phyloP scores from a whole-genome alignment of 129 eudicot species.

The Flaveria trinervia region DNA sequence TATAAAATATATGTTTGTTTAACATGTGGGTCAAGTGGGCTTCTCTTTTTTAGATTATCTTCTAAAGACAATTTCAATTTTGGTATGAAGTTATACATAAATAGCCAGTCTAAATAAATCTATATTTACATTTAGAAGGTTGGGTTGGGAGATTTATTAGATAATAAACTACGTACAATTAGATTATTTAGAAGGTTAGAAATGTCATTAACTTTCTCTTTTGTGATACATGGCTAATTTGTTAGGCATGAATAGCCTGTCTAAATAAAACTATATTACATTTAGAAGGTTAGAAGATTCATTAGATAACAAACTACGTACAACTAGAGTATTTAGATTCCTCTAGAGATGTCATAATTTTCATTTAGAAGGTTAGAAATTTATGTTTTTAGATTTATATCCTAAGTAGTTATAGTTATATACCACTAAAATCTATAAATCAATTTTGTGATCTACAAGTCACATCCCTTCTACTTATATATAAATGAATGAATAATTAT shows the following conservation, averaged over 20 bases:
- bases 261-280: not conserved
- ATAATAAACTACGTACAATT: not conserved
- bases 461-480: constrained; percentile 6
- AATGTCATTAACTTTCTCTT: constrained; percentile 2
- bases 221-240: not conserved
- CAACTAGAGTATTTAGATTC: not conserved
- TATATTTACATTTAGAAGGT: not conserved
- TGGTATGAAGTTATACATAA: not conserved
- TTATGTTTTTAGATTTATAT: not conserved
- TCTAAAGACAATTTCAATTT: constrained; percentile 17
- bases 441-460: not conserved
- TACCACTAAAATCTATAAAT: not conserved
- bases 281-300: not conserved
- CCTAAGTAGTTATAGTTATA: not conserved
- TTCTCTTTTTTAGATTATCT: constrained; percentile 17
- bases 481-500: constrained; percentile 21
- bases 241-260: not conserved
- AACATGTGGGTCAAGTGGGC: constrained; percentile 19
- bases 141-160: not conserved
- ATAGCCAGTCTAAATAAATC: not conserved
- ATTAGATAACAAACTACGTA: not conserved
- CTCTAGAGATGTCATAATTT: constrained; percentile 8
- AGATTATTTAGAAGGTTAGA: not conserved
- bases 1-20: not conserved
- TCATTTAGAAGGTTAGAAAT: not conserved